Base-by-base conservation (phyloP, 768 basidiomycete species). In the Phaeotremella skinneri region DNA sequence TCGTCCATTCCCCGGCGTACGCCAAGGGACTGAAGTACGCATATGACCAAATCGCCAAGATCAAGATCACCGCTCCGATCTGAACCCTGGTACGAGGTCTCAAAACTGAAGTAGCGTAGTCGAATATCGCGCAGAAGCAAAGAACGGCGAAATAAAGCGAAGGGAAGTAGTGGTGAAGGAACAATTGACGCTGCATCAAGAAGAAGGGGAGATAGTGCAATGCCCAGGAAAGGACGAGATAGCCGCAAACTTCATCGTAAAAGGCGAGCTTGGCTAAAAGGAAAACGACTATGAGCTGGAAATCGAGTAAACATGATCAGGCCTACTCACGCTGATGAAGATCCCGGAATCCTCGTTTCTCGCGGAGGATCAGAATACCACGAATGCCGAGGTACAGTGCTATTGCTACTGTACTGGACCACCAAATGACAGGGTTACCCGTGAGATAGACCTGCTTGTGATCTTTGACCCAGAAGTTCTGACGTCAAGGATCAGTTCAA, bases 391-490 rank as follows among this genome's bases (percentile, higher is more conserved):
- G 74, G 68, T 96, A 98, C 0, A 81, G 72, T 13, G 81, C 66
- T 17, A 98, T 84, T 2, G 89, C 82, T 2, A 86, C 71, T 0
- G 89, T 86, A 68, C 89, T 87, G 39, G 85, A 76, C 82, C 87
- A 96, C 96, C 96, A 99, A 25, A 94, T 83, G 62, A 93, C 80
- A 0, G 93, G 91, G 73, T 98, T 99, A 1, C 96, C 96, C 21
- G 96, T 82, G 43, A 98, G 83, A 76, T 99, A 99, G 60, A 99
- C 88, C 70, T 99, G 96, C 43, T 84, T 84, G 73, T 97, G 88
- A 61, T 98, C 90, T 78, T 92, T 92, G 43, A 96, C 91, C 96
- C 96, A 98, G 79, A 97, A 98, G 78, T 93, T 96, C 91, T 92
- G 64, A 41, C 25, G 2, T 13, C 16, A 13, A 39, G 37, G 45